A percentile compares a stretch with the other conserved stretches of the same genome.
These are phyloP conservation scores for Sporothrix dimorphospora DNA, from an alignment of 2,329 filamentous ascomycete genomes.

Conservation along the genomic window DNA sequence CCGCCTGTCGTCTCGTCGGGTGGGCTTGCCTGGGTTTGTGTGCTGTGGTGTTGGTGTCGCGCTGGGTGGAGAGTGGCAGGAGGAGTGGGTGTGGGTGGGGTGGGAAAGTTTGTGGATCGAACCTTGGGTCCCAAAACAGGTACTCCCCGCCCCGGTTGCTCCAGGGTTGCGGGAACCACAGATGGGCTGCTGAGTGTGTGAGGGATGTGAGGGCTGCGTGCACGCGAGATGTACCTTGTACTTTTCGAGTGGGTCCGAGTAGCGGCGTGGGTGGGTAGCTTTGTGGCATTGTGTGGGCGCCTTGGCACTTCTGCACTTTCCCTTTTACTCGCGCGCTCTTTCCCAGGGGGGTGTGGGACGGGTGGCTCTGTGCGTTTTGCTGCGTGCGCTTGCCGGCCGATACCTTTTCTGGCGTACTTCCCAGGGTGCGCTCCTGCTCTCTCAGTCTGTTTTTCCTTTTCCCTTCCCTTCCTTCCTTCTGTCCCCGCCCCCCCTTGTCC, in stretches of 20 bases:
- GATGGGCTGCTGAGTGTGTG: slow-evolving; percentile 24
- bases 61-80: too few species aligned
- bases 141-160: slow-evolving; percentile 30
- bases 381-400: slow-evolving; percentile 22
- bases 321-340: not conserved
- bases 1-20: not conserved
- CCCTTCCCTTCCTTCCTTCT: slow-evolving; percentile 5
- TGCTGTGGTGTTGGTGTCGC: slow-evolving; percentile 14
- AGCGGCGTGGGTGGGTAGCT: slow-evolving; percentile 16
- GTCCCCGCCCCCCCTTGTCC: not conserved
- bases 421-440: not conserved
- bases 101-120: slow-evolving; percentile 30
- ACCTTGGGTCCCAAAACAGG: slow-evolving; percentile 33
- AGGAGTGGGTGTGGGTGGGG: slow-evolving; percentile 21
- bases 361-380: slow-evolving; percentile 18
- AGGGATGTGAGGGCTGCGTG: slow-evolving; percentile 25
- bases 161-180: slow-evolving; percentile 32
- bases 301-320: not conserved
- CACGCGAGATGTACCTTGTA: slow-evolving; percentile 22
- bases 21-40: not conserved
- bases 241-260: slow-evolving; percentile 15
- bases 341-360: not conserved
- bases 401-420: slow-evolving; percentile 9
- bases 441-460: not conserved
- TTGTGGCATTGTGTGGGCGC: slow-evolving; percentile 20